A percentile compares a stretch with the other conserved stretches of the same genome.
phyloP scores from a whole-genome alignment of 2,329 filamentous ascomycete genomes.

The Trichoderma atroviride region DNA sequence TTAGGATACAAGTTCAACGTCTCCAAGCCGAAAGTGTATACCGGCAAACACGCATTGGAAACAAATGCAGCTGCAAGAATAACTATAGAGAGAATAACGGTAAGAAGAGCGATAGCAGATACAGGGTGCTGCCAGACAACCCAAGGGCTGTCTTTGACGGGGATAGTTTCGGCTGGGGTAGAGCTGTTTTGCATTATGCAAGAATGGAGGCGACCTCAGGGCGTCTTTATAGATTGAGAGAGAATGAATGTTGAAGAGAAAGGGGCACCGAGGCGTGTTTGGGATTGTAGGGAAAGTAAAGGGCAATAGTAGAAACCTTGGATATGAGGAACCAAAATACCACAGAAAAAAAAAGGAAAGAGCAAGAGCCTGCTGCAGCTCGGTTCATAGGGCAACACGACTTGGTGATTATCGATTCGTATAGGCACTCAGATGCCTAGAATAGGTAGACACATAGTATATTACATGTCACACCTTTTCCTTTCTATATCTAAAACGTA shows the following conservation, averaged over 20 bases:
- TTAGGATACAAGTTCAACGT: background rate
- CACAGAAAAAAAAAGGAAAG: background rate
- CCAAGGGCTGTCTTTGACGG: background rate
- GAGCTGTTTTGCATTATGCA: constrained; percentile 6
- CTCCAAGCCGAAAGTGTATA: background rate
- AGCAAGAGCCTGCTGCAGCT: background rate
- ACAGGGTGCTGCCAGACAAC: constrained; percentile 23
- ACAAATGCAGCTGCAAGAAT: constrained; percentile 17
- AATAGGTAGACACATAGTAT: background rate
- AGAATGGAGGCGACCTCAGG: background rate
- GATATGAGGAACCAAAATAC: background rate
- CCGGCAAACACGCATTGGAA: constrained; percentile 6
- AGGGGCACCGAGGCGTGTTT: background rate
- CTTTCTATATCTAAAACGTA: background rate
- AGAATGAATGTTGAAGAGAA: background rate
- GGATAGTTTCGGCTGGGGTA: background rate
- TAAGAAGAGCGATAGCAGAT: constrained; percentile 5
- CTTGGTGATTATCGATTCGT: background rate
- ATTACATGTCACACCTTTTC: background rate
- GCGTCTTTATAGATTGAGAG: background rate
- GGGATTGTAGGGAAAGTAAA: background rate
- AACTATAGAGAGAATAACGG: constrained; percentile 19
- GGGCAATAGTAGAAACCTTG: background rate
- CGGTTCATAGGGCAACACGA: background rate
- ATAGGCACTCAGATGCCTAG: background rate